Evolutionary conservation across 2,329 filamentous ascomycete genomes (phyloP), one percentile per base, ranked within the genome.

Genomic region (Xylariaceae sp.): DNA sequence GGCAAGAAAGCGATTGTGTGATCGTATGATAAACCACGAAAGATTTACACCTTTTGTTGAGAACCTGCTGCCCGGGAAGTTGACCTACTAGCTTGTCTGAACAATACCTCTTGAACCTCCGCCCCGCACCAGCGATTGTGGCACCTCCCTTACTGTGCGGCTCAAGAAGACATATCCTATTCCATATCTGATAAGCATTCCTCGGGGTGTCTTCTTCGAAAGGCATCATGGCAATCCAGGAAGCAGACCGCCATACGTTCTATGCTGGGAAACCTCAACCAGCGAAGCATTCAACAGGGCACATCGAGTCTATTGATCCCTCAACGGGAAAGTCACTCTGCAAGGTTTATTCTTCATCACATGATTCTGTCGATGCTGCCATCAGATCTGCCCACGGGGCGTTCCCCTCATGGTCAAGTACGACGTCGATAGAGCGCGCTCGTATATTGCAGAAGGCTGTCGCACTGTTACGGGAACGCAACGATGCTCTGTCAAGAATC

Each of bases 401-500:
- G 1, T 94, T 95, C 62, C 73, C 77, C 3, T 66, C 72, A 29
- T 95, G 89, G 89, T 88, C 87, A 1, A 71, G 76, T 42, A 93
- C 83, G 11, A 79, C 88, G 2, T 73, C 85, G n/a, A 72, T 85
- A 46, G 78, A 80, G 55, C 86, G 89, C 43, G 81, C 87, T 1
- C 81, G 86, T 43, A 84, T 94, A 52, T 79, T 95, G 9, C 83
- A 89, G 22, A 81, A 79, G 60, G 88, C 89, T 3, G 88, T 86
- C 15, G 67, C 78, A 35, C 66, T 95, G 12, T 73, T 95, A 11
- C 84, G 88, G 35, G 68, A 79, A 49, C 79, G 82, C 49, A 94
- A 94, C 63, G 85, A 94, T 57, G 80, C 82, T 42, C 82, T 95
- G 32, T 89, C 89, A 38, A 75, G 74, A 42, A 71, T 88, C 42